These are phyloP conservation scores for Neurospora sp. DNA, from an alignment of 495 filamentous ascomycete genomes.

Conservation along the genomic window DNA sequence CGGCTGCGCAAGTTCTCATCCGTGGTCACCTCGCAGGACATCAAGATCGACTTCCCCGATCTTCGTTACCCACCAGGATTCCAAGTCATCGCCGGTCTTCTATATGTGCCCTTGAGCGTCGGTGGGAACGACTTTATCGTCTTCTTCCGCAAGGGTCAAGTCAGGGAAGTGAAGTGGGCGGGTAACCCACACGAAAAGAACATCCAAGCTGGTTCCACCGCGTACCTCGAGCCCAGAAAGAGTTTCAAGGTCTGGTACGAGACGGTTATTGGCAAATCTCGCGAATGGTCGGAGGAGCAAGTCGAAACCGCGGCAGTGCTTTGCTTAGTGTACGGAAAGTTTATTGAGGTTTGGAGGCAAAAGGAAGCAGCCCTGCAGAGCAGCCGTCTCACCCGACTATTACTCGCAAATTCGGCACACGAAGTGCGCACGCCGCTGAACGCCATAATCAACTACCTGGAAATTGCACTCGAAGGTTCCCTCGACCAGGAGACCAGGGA, in stretches of 20 bases:
- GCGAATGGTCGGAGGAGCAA: constrained; percentile 66
- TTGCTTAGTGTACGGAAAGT: constrained; percentile 72
- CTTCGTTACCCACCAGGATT: constrained; percentile 75
- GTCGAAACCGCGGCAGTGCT: constrained; percentile 82
- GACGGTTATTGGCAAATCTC: constrained; percentile 61
- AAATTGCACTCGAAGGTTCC: constrained; percentile 80
- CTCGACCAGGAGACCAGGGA: constrained; percentile 80
- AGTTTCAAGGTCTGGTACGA: constrained; percentile 73
- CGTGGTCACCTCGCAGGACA: constrained; percentile 68
- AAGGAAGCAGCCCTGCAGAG: constrained; percentile 79
- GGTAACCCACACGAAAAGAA: constrained; percentile 87
- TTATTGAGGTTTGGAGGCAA: constrained; percentile 88
- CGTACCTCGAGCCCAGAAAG: constrained; percentile 62
- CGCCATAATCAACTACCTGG: constrained; percentile 92
- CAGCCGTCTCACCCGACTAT: constrained; percentile 67
- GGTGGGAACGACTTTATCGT: constrained; percentile 81
- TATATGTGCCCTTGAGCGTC: constrained; percentile 73
- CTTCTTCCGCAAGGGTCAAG: constrained; percentile 74
- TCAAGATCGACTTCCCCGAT: constrained; percentile 73
- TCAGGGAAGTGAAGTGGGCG: constrained; percentile 80
- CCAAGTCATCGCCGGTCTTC: constrained; percentile 63
- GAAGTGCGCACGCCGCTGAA: constrained; percentile 92
- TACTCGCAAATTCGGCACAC: constrained; percentile 88
- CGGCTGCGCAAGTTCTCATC: constrained; percentile 66
- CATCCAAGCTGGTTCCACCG: constrained; percentile 54